Conservation (phyloP, 306 rosid species). For the Myrica gale region DNA sequence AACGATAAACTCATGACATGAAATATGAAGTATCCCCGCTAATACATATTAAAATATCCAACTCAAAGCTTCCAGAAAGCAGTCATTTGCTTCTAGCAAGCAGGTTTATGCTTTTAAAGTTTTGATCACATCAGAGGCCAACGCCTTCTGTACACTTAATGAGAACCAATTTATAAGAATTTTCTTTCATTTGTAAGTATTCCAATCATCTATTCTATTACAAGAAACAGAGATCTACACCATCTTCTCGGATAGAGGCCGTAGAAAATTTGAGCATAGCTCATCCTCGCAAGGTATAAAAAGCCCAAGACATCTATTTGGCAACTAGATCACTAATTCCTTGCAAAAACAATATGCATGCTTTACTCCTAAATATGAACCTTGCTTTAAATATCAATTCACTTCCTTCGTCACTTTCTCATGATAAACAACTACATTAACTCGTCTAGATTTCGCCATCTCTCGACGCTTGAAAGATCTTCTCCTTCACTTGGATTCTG, state of each 20-base stretch:
- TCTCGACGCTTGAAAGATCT: too few relatives aligned
- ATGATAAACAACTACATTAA: too few relatives aligned
- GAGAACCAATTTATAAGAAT: neutral
- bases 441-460: too few relatives aligned
- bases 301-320: neutral
- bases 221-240: neutral
- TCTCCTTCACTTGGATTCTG: too few relatives aligned
- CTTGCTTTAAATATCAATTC: too few relatives aligned
- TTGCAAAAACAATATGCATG: neutral
- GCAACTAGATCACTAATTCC: neutral
- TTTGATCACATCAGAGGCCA: neutral
- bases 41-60: neutral
- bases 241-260: neutral
- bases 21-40: neutral
- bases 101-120: neutral
- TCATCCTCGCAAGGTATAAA: neutral
- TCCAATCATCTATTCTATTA: neutral
- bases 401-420: too few relatives aligned
- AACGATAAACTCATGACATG: neutral
- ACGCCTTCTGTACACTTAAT: neutral
- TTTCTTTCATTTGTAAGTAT: neutral
- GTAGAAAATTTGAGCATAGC: neutral
- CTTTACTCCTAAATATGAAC: too few relatives aligned
- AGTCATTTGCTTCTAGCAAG: neutral
- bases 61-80: constrained; percentile 1